These are phyloP conservation scores for Phytophthora brassicae DNA, from an alignment of 352 stramenopile species.

Conservation along the genomic window DNA sequence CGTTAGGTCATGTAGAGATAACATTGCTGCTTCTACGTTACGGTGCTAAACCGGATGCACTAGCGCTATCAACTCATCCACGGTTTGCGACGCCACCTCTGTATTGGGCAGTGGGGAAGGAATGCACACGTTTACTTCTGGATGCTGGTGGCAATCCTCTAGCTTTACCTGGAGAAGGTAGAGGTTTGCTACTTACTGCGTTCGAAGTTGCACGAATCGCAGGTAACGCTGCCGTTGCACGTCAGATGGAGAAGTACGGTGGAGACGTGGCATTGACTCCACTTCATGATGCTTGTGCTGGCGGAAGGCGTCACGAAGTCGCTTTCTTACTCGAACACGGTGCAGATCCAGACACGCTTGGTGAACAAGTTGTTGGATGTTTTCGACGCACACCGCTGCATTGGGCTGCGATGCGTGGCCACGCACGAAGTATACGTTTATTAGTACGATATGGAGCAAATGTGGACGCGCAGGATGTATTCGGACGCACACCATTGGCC, in stretches of 20 bases:
- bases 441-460: constrained; percentile 60
- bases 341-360: constrained; percentile 59
- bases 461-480: constrained; percentile 61
- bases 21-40: constrained; percentile 64
- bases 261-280: constrained; percentile 78
- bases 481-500: constrained; percentile 66
- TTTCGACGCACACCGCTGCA: constrained; percentile 75
- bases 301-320: constrained; percentile 58
- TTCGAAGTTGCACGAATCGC: constrained; percentile 72
- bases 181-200: constrained; percentile 50
- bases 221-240: constrained; percentile 64
- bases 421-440: constrained; percentile 57
- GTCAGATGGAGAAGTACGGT: constrained; percentile 78
- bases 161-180: constrained; percentile 33
- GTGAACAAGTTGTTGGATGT: constrained; percentile 69
- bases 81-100: constrained; percentile 66
- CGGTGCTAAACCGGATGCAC: constrained; percentile 58
- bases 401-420: constrained; percentile 79
- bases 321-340: constrained; percentile 71
- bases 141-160: constrained; percentile 74
- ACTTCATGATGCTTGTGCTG: constrained; percentile 65
- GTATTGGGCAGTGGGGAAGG: constrained; percentile 73
- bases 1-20: constrained; percentile 68
- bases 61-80: constrained; percentile 50
- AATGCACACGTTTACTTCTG: constrained; percentile 64